These are phyloP conservation scores for Pseudopyricularia cyperi DNA, from an alignment of 2,329 filamentous ascomycete genomes.

Conservation along the genomic window DNA sequence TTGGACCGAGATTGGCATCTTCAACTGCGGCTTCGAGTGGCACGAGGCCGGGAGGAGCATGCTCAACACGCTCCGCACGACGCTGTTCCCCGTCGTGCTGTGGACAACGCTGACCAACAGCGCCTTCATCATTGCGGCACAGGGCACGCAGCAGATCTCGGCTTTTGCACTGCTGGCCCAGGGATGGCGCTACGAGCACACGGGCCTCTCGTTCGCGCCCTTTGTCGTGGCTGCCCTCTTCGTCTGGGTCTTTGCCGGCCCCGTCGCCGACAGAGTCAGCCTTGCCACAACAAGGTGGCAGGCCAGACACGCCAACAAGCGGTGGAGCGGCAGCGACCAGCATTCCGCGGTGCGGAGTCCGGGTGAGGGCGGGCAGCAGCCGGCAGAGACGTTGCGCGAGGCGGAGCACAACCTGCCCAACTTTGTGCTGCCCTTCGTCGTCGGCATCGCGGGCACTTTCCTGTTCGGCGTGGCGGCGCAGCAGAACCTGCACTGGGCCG, in stretches of 20 bases:
- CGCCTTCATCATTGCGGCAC: constrained; percentile 14
- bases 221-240: constrained; percentile 9
- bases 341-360: neutral
- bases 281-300: constrained; percentile 13
- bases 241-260: constrained; percentile 14
- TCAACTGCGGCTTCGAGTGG: constrained; percentile 16
- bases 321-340: constrained; percentile 3
- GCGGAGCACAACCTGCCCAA: constrained; percentile 19
- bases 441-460: constrained; percentile 16
- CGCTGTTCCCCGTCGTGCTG: constrained; percentile 18
- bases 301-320: neutral
- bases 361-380: no score
- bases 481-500: constrained; percentile 12
- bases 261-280: constrained; percentile 15
- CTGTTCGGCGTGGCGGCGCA: constrained; percentile 17
- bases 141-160: constrained; percentile 13
- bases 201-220: constrained; percentile 14
- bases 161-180: constrained; percentile 13
- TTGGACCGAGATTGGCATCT: constrained; percentile 18
- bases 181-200: constrained; percentile 16
- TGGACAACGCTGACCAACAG: constrained; percentile 18
- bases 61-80: constrained; percentile 17
- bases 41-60: constrained; percentile 11
- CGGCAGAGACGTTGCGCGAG: constrained; percentile 9
- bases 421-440: constrained; percentile 15